Conservation (phyloP, 1,284 basidiomycete species). For the Inonotus hispidus region DNA sequence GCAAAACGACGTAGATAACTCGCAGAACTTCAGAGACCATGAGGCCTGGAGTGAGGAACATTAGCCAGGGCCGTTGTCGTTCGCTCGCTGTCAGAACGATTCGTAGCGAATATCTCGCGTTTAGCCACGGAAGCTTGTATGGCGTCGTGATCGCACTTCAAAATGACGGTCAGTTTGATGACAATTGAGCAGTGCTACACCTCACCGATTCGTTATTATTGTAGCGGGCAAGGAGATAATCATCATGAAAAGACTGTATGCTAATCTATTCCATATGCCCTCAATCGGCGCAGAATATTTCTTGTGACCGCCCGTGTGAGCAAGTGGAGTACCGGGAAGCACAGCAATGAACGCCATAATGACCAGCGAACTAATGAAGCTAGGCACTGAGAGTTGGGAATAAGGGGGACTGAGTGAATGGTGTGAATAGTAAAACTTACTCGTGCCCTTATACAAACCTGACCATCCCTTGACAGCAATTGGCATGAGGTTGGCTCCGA, state of each 20-base stretch:
- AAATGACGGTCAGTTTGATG: slow-evolving; percentile 6
- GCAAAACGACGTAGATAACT: slow-evolving; percentile 61
- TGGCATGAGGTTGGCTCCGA: neutral
- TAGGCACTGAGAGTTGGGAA: slow-evolving; percentile 52
- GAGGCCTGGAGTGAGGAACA: slow-evolving; percentile 83
- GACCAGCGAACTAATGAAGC: slow-evolving; percentile 54
- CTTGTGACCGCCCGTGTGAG: slow-evolving; percentile 52
- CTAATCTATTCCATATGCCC: slow-evolving; percentile 56
- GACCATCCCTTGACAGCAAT: slow-evolving; percentile 50
- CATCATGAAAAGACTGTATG: slow-evolving; percentile 62
- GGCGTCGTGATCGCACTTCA: slow-evolving; percentile 81
- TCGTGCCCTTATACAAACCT: slow-evolving; percentile 82
- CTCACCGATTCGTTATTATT: slow-evolving; percentile 75
- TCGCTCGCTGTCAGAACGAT: slow-evolving; percentile 81
- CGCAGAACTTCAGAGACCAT: slow-evolving; percentile 65
- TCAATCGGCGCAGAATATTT: slow-evolving; percentile 68
- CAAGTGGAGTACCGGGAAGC: slow-evolving; percentile 42
- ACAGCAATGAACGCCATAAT: slow-evolving; percentile 53
- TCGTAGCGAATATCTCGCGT: slow-evolving; percentile 57
- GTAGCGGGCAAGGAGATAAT: slow-evolving; percentile 76
- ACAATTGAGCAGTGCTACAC: neutral
- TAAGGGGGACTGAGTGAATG: neutral
- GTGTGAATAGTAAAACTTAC: slow-evolving; percentile 37
- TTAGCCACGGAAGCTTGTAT: slow-evolving; percentile 68
- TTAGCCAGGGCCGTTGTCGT: slow-evolving; percentile 69